A percentile compares a stretch with the other conserved stretches of the same genome.
Conservation (phyloP, 2,329 filamentous ascomycete genomes). For the Ceratocystis variospora region DNA sequence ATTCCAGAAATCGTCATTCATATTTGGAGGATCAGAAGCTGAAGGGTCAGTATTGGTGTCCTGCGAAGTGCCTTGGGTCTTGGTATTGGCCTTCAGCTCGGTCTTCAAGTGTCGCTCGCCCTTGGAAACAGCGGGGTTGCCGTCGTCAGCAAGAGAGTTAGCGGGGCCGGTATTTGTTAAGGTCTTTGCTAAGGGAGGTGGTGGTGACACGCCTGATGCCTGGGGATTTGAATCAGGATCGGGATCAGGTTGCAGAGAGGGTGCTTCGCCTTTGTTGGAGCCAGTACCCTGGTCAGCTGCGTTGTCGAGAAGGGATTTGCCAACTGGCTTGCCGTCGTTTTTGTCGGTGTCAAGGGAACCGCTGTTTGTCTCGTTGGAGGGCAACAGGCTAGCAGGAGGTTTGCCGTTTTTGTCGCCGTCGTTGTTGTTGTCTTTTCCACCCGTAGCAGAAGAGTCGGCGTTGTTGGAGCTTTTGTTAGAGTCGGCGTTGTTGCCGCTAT, state of each 20-base stretch:
- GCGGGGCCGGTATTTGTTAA: not conserved
- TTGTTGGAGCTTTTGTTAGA: not conserved
- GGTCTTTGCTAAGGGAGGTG: not conserved
- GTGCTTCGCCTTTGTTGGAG: not conserved
- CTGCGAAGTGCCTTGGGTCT: not conserved
- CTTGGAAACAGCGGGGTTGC: not conserved
- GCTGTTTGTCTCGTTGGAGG: not conserved
- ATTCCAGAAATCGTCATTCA: slow-evolving; percentile 16
- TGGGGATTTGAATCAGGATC: not conserved
- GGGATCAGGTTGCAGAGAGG: slow-evolving; percentile 8
- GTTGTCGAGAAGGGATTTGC: not conserved
- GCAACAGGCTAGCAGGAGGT: not conserved
- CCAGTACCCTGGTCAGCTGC: not conserved
- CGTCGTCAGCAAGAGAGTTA: not conserved
- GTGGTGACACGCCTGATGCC: not conserved
- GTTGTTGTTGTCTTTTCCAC: slow-evolving; percentile 18
- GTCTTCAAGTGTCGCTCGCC: not conserved
- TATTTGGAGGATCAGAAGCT: slow-evolving; percentile 7
- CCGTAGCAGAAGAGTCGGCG: slow-evolving; percentile 2
- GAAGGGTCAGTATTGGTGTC: not conserved
- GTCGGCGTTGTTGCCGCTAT: not conserved
- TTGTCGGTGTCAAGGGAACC: not conserved
- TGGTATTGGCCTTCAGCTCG: not conserved
- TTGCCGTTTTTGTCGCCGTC: not conserved
- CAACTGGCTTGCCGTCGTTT: not conserved